Percentiles rank a stretch among this genome's conserved stretches.
Conservation (phyloP, 768 basidiomycete genomes). For the Psilocybe azurescens region DNA sequence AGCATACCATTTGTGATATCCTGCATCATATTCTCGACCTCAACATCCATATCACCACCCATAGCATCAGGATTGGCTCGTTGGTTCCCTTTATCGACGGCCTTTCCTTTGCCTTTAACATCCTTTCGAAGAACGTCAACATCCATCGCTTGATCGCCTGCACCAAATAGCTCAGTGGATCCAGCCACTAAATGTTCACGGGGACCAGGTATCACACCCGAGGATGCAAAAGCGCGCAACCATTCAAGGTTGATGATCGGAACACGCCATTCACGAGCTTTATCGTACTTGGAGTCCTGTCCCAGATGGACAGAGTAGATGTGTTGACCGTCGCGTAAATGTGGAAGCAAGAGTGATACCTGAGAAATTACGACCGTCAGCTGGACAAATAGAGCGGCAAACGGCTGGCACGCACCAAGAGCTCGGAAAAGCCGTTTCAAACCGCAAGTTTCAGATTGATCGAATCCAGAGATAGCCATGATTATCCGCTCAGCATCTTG, state of each 20-base stretch:
- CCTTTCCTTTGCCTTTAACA: constrained; percentile 34
- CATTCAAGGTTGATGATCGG: constrained; percentile 76
- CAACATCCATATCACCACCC: constrained; percentile 25
- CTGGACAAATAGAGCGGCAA: not conserved
- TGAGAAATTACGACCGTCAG: constrained; percentile 25
- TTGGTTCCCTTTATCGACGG: constrained; percentile 23
- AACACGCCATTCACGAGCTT: constrained; percentile 79
- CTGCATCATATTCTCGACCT: constrained; percentile 33
- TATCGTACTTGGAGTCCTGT: constrained; percentile 75
- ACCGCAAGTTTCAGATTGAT: constrained; percentile 70
- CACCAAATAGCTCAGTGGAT: constrained; percentile 9
- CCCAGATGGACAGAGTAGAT: constrained; percentile 78
- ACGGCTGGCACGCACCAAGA: constrained; percentile 50
- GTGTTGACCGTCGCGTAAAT: constrained; percentile 76
- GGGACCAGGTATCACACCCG: constrained; percentile 50
- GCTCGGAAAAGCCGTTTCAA: constrained; percentile 69
- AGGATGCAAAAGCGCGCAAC: constrained; percentile 63
- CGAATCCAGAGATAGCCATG: constrained; percentile 79
- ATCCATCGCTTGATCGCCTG: constrained; percentile 23
- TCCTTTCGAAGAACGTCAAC: constrained; percentile 13
- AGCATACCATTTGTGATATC: constrained; percentile 54
- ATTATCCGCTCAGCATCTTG: constrained; percentile 60
- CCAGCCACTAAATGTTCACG: constrained; percentile 37
- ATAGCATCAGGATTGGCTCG: not conserved
- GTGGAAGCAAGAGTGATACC: constrained; percentile 58